These are phyloP conservation scores for Drechslerella dactyloides DNA, from an alignment of 2,329 filamentous ascomycete species.

Conservation along the genomic window DNA sequence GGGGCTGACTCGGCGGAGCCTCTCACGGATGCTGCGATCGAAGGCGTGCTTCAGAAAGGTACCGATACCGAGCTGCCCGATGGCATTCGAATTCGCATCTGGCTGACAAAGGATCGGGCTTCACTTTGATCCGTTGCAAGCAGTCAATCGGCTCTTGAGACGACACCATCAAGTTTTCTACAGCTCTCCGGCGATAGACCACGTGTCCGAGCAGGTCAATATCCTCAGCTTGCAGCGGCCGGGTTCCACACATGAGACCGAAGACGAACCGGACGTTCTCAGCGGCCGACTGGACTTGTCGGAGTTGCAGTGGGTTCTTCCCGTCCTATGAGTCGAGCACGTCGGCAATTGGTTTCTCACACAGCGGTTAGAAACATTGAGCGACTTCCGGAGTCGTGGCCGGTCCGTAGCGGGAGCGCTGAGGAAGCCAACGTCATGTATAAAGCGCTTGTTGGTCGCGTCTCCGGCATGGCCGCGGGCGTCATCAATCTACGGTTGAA, in stretches of 20 bases:
- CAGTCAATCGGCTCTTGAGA: conserved; percentile 68
- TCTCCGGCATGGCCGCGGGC: conserved; percentile 62
- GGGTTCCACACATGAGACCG: conserved; percentile 59
- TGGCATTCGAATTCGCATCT: background rate
- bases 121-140: background rate
- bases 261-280: conserved; percentile 48
- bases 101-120: background rate
- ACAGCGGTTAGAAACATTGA: conserved; percentile 52
- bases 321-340: background rate
- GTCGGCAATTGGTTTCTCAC: background rate
- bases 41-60: conserved; percentile 62
- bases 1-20: conserved; percentile 56
- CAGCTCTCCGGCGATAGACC: conserved; percentile 71
- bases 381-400: conserved; percentile 50
- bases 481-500: conserved; percentile 64
- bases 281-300: conserved; percentile 29
- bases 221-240: conserved; percentile 62
- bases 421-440: conserved; percentile 85
- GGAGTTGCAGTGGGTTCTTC: conserved; percentile 15
- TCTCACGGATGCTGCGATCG: conserved; percentile 63
- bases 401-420: conserved; percentile 63
- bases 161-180: conserved; percentile 72
- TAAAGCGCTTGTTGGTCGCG: conserved; percentile 70
- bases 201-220: conserved; percentile 76
- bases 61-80: background rate